Evolutionary conservation across 495 filamentous ascomycete species (phyloP), one percentile per base, ranked within the genome.

Genomic region (Pyronema omphalodes): DNA sequence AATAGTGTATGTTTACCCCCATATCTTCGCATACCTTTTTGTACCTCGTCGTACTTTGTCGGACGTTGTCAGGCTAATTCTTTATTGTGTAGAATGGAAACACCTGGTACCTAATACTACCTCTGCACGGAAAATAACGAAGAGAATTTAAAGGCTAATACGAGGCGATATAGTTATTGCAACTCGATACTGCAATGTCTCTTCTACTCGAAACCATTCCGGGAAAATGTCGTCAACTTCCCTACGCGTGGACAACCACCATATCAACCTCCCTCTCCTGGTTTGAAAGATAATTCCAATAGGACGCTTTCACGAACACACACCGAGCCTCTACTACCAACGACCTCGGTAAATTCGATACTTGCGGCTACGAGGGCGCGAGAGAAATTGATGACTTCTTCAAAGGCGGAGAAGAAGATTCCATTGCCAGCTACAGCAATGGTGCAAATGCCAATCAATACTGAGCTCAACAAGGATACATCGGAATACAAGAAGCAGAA

Each of bases 121-220:
- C 48, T 49, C 11, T 54, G 48, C 29, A 12, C 33, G 47, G 35
- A 19, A 48, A 19, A 36, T 0, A 41, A 47, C 14, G 46, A 29
- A 29, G 23, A 29, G 48, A 14, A 46, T 46, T 35, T 9, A 35
- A 14, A 40, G n/a, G 19, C 59, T 62, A 14, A 62, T 40, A 6
- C 23, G 34, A 39, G 29, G 23, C 56, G 17, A 18, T 51, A 37
- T 66, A 94, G 88, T 62, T 98, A 98, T 67, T 93, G 86, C 70
- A 98, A 96, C 66, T 98, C 91, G 9, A 94, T 98, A 61, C 73
- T 98, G 58, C 91, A 98, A 72, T 93, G 88, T 59, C 79, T 98
- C 49, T 96, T 91, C 67, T 94, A 88, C 69, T 94, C 91, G 3
- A 83, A 84, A 43, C 83, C 87, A 7, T 96, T 98, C 68, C 84